These are phyloP conservation scores for Salinomyces thailandicus DNA, from an alignment of 2,329 filamentous ascomycete species.

Conservation along the genomic window DNA sequence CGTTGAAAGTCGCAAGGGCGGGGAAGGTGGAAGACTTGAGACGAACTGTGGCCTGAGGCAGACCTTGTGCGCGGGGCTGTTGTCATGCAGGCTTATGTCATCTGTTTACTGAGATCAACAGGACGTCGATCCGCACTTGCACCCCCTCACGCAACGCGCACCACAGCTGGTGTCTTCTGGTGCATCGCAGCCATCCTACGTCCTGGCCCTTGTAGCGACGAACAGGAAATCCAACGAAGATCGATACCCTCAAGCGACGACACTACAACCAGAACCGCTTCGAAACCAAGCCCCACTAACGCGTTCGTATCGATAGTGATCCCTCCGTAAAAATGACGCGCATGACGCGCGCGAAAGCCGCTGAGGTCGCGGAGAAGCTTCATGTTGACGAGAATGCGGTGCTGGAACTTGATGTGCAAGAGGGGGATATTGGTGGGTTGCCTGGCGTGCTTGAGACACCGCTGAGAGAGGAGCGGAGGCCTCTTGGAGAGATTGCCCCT, in stretches of 20 bases:
- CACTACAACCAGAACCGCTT: too few relatives aligned
- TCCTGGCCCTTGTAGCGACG: too few relatives aligned
- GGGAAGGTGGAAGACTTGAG: too few relatives aligned
- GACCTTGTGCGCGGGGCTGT: too few relatives aligned
- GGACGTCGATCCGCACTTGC: neutral
- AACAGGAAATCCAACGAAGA: too few relatives aligned
- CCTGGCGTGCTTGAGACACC: slow-evolving; percentile 10
- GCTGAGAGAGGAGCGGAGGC: slow-evolving; percentile 21
- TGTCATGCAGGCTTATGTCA: neutral
- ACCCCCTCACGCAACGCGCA: too few relatives aligned
- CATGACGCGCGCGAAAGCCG: slow-evolving; percentile 34
- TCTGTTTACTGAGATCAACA: neutral
- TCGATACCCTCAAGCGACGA: too few relatives aligned
- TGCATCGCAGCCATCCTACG: too few relatives aligned
- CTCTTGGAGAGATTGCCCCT: slow-evolving; percentile 32
- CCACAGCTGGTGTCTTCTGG: too few relatives aligned
- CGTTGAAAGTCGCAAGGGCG: too few relatives aligned
- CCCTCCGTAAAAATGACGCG: slow-evolving; percentile 17
- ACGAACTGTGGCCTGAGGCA: too few relatives aligned
- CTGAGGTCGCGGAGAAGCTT: slow-evolving; percentile 29
- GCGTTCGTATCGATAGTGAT: neutral
- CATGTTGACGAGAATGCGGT: slow-evolving; percentile 27
- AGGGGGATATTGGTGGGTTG: slow-evolving; percentile 22
- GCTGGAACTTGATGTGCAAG: slow-evolving; percentile 26
- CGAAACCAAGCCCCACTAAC: neutral